phyloP scores from a whole-genome alignment of 129 eudicot genomes.

The Lactuca saligna region DNA sequence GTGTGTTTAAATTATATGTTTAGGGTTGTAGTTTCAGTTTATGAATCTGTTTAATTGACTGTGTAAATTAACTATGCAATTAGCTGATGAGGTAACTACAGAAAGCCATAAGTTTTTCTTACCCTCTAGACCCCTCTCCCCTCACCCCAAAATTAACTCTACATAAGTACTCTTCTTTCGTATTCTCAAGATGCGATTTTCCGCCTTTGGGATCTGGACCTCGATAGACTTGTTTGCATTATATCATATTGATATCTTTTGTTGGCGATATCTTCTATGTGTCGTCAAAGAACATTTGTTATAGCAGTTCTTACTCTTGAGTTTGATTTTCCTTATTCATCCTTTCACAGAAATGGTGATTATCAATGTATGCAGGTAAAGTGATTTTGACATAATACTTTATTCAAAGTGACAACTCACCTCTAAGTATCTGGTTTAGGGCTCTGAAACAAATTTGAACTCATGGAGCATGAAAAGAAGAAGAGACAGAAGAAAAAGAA shows the following conservation, averaged over 20 bases:
- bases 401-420: slow-evolving; percentile 9
- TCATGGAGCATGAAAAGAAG: slow-evolving; percentile 76
- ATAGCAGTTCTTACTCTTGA: slow-evolving; percentile 6
- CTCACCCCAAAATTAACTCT: too few relatives aligned
- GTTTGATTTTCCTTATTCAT: neutral
- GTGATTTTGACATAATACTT: slow-evolving; percentile 5
- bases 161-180: too few relatives aligned
- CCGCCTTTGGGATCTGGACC: slow-evolving; percentile 4
- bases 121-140: too few relatives aligned
- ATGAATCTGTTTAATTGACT: slow-evolving; percentile 4
- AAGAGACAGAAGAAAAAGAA: slow-evolving; percentile 73
- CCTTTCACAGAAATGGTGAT: neutral
- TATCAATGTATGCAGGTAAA: slow-evolving; percentile 29
- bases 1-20: slow-evolving; percentile 15
- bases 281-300: slow-evolving; percentile 2
- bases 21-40: slow-evolving; percentile 12
- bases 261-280: slow-evolving; percentile 2
- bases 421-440: slow-evolving; percentile 10
- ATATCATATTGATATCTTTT: neutral
- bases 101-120: too few relatives aligned
- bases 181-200: neutral
- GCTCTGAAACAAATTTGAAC: slow-evolving; percentile 14
- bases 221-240: neutral
- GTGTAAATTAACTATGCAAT: neutral
- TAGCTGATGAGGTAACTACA: slow-evolving; percentile 6